Evolutionary conservation across 2,329 filamentous ascomycete species (phyloP).

Genomic region (Fusarium denticulatum): DNA sequence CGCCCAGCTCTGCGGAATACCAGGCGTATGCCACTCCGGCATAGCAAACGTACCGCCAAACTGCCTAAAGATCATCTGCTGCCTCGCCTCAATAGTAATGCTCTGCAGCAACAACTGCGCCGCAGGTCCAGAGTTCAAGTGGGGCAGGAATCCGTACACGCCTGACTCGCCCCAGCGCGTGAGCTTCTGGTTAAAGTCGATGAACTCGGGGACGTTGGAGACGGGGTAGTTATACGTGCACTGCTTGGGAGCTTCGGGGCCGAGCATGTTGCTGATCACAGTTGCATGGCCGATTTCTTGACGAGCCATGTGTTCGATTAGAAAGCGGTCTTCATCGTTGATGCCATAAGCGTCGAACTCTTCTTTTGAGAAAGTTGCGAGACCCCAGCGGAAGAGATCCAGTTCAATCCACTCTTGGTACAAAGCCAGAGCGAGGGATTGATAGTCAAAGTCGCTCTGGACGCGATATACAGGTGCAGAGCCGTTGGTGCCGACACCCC

Average conservation of each 20-base stretch:
- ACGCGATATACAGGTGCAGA: slow-evolving; percentile 78
- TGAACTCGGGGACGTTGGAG: slow-evolving; percentile 76
- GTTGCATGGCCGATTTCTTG: slow-evolving; percentile 84
- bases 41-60: slow-evolving; percentile 83
- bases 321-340: slow-evolving; percentile 72
- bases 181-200: slow-evolving; percentile 88
- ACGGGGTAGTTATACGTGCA: slow-evolving; percentile 87
- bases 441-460: slow-evolving; percentile 84
- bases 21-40: slow-evolving; percentile 83
- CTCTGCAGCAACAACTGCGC: slow-evolving; percentile 78
- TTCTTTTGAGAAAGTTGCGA: slow-evolving; percentile 72
- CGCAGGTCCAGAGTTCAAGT: slow-evolving; percentile 79
- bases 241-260: slow-evolving; percentile 73
- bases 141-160: slow-evolving; percentile 82
- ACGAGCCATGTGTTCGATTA: slow-evolving; percentile 80
- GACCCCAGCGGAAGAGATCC: slow-evolving; percentile 81
- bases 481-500: slow-evolving; percentile 83
- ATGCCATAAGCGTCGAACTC: slow-evolving; percentile 78
- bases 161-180: slow-evolving; percentile 83
- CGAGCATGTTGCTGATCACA: slow-evolving; percentile 80
- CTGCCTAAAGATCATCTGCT: slow-evolving; percentile 87
- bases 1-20: slow-evolving; percentile 84
- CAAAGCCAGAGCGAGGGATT: slow-evolving; percentile 77
- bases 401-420: slow-evolving; percentile 90
- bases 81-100: slow-evolving; percentile 81